Base-by-base conservation (phyloP, 352 stramenopile species). In the Blastocystis sp. region DNA sequence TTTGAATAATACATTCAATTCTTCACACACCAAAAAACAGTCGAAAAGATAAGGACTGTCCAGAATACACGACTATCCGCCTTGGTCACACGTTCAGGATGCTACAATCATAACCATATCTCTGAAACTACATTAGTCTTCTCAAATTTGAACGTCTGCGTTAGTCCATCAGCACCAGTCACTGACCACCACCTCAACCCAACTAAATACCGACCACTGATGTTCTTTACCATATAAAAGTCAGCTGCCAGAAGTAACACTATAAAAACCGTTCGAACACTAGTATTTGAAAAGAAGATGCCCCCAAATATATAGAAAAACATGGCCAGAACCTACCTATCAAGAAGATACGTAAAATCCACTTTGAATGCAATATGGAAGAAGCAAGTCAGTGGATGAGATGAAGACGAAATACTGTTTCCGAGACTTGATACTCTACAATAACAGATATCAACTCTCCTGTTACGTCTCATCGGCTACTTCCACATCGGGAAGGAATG, bases 401-500 rank as follows among this genome's bases (percentile, higher is more conserved):
- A 29, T 5, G 75, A 54, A 14, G 51, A 49, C 11, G 32, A 74
- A 75, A 86, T 57, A 51, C 57, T 86, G 61, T 71, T 59, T 35
- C 57, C 61, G 66, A 86, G 69, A 73, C 14, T 67, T 54, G 11
- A 43, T 7, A 59, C 61, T 9, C 39, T 57, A n/a, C 73, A 86
- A n/a, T 42, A 35, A 51, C 19, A 16, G 32, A 54, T 16, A 0
- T 14, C 2, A n/a, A 6, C 0, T 37, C 12, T 9, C 16, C 12
- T 37, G 21, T 9, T 21, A 86, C 75, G 39, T 54, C 42, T 86
- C 57, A 42, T 86, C 61, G 37, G 75, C 57, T 32, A 86, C 32
- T 39, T 86, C 75, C 35, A 86, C 75, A 86, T 86, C 75, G 24
- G 75, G 57, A 57, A 86, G 61, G 29, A 86, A 86, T 1, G 75